A percentile compares a stretch with the other conserved stretches of the same genome.
These are phyloP conservation scores for Copromyces sp. DNA, from an alignment of 495 filamentous ascomycete genomes.

Conservation along the genomic window DNA sequence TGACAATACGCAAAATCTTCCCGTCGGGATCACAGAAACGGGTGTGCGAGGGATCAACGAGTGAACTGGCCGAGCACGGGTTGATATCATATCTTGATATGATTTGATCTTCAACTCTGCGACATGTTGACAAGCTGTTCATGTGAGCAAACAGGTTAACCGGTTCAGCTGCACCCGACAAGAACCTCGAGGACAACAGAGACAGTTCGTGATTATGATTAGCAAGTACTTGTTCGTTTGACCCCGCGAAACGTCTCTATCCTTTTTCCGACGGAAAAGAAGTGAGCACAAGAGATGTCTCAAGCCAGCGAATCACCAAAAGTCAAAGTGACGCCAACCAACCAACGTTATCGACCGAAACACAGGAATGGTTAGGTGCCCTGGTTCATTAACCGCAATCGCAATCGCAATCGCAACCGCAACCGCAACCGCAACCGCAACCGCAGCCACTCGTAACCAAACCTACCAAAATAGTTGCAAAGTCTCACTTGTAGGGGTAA, in stretches of 20 bases:
- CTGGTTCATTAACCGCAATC: neutral
- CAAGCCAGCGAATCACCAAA: neutral
- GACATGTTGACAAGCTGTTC: neutral
- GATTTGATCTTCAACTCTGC: neutral
- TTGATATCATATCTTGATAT: neutral
- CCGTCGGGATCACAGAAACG: neutral
- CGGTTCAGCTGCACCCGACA: neutral
- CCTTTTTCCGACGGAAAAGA: neutral
- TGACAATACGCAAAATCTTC: neutral
- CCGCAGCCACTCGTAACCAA: neutral
- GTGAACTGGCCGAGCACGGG: neutral
- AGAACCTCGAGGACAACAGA: neutral
- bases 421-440: neutral
- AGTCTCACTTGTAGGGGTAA: neutral
- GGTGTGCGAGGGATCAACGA: neutral
- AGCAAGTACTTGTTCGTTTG: neutral
- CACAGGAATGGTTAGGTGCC: neutral
- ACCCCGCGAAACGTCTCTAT: neutral
- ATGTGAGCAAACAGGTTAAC: neutral
- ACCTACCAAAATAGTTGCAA: neutral
- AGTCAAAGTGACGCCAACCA: neutral
- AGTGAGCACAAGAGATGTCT: neutral
- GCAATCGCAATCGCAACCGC: neutral
- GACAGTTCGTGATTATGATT: neutral
- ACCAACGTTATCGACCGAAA: neutral